These are phyloP conservation scores for Botryobasidium botryosum DNA, from an alignment of 768 basidiomycete genomes.

Conservation along the genomic window DNA sequence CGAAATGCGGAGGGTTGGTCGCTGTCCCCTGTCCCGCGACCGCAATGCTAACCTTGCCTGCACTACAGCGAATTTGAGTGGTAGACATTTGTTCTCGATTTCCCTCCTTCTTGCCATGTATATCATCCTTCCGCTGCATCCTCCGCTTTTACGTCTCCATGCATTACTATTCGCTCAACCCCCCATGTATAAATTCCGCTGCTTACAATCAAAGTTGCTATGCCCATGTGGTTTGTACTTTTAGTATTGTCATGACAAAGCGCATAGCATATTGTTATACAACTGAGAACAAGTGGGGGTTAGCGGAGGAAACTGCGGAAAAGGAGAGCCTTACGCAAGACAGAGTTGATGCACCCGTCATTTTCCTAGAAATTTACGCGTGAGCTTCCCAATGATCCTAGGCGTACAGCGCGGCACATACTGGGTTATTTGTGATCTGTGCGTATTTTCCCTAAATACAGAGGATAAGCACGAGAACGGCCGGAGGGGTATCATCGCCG, in stretches of 20 bases:
- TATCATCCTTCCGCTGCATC: neutral
- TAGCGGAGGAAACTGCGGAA: no score
- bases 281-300: no score
- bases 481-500: no score
- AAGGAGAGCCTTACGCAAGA: constrained; percentile 77
- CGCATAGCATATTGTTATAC: neutral
- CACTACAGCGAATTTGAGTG: constrained; percentile 15
- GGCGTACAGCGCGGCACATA: neutral
- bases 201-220: neutral
- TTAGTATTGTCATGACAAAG: constrained; percentile 1
- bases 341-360: constrained; percentile 91
- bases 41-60: neutral
- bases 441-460: constrained; percentile 33
- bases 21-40: neutral
- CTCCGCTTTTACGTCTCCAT: neutral
- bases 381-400: neutral
- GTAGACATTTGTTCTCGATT: no score
- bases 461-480: neutral
- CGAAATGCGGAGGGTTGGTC: constrained; percentile 86
- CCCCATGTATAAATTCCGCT: neutral
- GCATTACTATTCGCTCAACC: neutral
- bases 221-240: neutral
- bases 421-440: constrained; percentile 13
- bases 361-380: constrained; percentile 37
- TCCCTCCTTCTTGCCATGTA: no score